These are phyloP conservation scores for Cystofilobasidium macerans DNA, from an alignment of 768 basidiomycete species.

Conservation along the genomic window DNA sequence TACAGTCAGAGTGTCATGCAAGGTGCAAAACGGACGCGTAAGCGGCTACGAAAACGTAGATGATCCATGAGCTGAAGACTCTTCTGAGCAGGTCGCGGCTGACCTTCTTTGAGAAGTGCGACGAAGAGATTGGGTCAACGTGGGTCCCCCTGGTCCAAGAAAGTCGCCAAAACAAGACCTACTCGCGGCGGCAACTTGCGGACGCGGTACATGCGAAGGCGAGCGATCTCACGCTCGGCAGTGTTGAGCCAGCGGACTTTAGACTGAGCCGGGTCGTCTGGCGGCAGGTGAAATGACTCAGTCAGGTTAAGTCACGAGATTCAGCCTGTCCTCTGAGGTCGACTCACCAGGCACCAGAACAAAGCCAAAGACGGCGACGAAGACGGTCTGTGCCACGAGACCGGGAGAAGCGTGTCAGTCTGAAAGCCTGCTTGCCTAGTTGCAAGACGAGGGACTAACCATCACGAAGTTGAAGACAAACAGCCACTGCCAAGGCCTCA, in stretches of 20 bases:
- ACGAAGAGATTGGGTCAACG: too few relatives aligned
- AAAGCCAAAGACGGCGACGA: conserved; percentile 26
- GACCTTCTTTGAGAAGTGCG: too few relatives aligned
- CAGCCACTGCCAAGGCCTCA: conserved; percentile 29
- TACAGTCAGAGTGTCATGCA: too few relatives aligned
- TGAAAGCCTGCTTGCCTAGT: conserved; percentile 17
- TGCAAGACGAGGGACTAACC: conserved; percentile 9
- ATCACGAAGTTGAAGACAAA: conserved; percentile 24
- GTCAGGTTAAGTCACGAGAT: too few relatives aligned
- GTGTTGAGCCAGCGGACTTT: conserved; percentile 29
- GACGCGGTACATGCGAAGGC: conserved; percentile 26
- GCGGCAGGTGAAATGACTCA: conserved; percentile 13
- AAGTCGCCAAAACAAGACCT: not conserved
- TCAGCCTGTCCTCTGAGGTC: too few relatives aligned
- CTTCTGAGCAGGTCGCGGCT: conserved; percentile 20
- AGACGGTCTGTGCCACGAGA: conserved; percentile 27
- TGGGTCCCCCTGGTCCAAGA: too few relatives aligned
- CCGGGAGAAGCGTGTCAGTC: too few relatives aligned
- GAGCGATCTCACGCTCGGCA: conserved; percentile 27
- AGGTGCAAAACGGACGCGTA: too few relatives aligned
- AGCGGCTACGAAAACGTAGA: conserved; percentile 28
- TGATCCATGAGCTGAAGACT: conserved; percentile 26
- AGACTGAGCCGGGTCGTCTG: conserved; percentile 24
- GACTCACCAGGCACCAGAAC: not conserved
- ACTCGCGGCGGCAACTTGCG: conserved; percentile 27